These are phyloP conservation scores for Podospora sp. DNA, from an alignment of 495 filamentous ascomycete species.

Conservation along the genomic window DNA sequence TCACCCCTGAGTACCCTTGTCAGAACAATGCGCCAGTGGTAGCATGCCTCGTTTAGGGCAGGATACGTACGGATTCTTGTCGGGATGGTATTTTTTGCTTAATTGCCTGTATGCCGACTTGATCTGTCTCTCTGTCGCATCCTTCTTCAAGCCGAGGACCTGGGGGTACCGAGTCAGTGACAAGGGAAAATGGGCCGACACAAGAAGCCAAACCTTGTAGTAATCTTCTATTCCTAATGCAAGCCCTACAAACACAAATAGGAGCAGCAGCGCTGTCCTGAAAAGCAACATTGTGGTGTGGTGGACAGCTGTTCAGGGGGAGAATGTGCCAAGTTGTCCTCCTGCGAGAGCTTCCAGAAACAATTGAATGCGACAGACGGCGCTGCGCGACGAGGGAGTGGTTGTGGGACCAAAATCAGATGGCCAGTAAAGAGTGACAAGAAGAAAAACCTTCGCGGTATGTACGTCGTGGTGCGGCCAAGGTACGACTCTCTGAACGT, in stretches of 20 bases:
- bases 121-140: constrained; percentile 85
- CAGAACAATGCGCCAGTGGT: constrained; percentile 6
- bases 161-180: constrained; percentile 32
- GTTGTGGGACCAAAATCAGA: background rate
- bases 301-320: constrained; percentile 1
- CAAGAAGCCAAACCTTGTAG: constrained; percentile 67
- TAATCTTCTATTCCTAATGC: constrained; percentile 69
- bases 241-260: constrained; percentile 49
- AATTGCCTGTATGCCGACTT: constrained; percentile 93
- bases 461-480: background rate
- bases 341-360: background rate
- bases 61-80: constrained; percentile 90
- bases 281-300: constrained; percentile 43
- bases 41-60: constrained; percentile 17
- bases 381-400: background rate
- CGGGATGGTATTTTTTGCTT: constrained; percentile 95
- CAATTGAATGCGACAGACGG: constrained; percentile 1
- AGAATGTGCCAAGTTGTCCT: constrained; percentile 26
- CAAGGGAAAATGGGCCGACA: background rate
- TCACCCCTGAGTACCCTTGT: constrained; percentile 45
- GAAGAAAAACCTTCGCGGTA: background rate
- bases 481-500: background rate
- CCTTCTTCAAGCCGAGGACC: constrained; percentile 78
- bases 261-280: constrained; percentile 45
- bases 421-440: background rate